Evolutionary conservation across 2,329 filamentous ascomycete genomes (phyloP).

Genomic region (Aureobasidium melanogenum): DNA sequence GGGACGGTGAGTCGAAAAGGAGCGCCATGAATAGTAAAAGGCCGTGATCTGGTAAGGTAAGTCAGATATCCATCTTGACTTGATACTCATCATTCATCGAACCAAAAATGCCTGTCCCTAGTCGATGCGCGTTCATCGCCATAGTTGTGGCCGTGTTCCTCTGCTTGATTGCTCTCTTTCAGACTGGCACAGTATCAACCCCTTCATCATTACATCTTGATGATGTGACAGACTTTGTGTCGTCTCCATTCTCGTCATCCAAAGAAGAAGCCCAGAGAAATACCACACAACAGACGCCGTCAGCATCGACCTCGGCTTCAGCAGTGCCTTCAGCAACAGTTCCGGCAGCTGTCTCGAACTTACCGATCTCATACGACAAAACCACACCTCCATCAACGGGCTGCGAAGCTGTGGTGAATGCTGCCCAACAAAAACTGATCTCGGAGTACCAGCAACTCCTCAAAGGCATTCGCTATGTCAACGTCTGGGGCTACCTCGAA

Average conservation of each 20-base stretch:
- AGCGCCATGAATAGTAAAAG: constrained; percentile 2
- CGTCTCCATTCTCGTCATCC: not conserved
- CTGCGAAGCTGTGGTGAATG: constrained; percentile 1
- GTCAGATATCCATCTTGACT: not conserved
- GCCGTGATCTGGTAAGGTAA: not conserved
- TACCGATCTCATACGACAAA: constrained; percentile 4
- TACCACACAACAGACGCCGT: not conserved
- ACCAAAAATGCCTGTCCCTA: not conserved
- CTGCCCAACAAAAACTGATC: not conserved
- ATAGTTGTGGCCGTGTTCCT: not conserved
- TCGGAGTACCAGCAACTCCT: constrained; percentile 4
- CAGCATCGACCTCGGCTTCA: not conserved
- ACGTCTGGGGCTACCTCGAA: constrained; percentile 8
- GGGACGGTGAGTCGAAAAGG: not conserved
- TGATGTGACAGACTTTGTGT: not conserved
- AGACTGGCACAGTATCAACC: constrained; percentile 1
- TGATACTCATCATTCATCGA: not conserved
- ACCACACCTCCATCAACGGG: constrained; percentile 2
- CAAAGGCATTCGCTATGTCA: constrained; percentile 10
- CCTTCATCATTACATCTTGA: constrained; percentile 3
- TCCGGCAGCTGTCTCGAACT: not conserved
- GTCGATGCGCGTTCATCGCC: not conserved
- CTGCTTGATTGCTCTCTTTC: not conserved
- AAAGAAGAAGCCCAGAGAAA: not conserved
- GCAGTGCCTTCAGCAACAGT: not conserved